Percentiles rank a stretch among this genome's conserved stretches.
These are phyloP conservation scores for Ceriops tagal DNA, from an alignment of 345 rosid genomes.

Conservation along the genomic window DNA sequence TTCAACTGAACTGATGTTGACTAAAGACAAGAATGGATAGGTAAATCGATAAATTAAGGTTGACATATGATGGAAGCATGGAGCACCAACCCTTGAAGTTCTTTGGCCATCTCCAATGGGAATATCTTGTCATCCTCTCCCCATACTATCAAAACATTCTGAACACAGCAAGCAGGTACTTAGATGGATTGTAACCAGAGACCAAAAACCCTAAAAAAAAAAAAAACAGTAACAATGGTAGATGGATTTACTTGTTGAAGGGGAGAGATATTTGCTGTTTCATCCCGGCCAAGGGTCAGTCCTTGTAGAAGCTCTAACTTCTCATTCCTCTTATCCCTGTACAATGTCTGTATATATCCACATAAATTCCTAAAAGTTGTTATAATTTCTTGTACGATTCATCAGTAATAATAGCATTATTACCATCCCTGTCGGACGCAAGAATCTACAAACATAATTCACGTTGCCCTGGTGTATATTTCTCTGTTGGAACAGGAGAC, in stretches of 20 bases:
- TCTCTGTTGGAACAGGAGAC: no score
- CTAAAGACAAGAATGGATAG: neutral
- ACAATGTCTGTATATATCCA: slow-evolving; percentile 43
- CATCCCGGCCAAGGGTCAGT: slow-evolving; percentile 45
- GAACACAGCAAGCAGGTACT: neutral
- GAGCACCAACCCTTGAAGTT: slow-evolving; percentile 55
- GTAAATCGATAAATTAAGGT: neutral
- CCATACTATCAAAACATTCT: slow-evolving; percentile 81
- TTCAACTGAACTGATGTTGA: neutral
- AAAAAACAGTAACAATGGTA: neutral
- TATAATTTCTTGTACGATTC: no score
- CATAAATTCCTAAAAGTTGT: neutral
- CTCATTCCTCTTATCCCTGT: slow-evolving; percentile 57
- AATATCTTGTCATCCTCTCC: slow-evolving; percentile 81
- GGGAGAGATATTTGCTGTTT: slow-evolving; percentile 40
- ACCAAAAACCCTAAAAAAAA: no score
- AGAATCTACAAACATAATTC: no score
- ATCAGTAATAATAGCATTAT: no score
- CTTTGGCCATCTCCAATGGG: slow-evolving; percentile 73
- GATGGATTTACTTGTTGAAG: slow-evolving; percentile 52
- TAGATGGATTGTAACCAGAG: neutral
- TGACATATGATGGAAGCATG: neutral
- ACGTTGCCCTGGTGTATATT: no score
- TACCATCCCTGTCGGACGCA: no score
- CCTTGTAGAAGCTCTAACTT: slow-evolving; percentile 70